Percentiles rank a stretch among this genome's conserved stretches.
These are phyloP conservation scores for Petunia secreta DNA, from an alignment of 257 asterid species.

Conservation along the genomic window DNA sequence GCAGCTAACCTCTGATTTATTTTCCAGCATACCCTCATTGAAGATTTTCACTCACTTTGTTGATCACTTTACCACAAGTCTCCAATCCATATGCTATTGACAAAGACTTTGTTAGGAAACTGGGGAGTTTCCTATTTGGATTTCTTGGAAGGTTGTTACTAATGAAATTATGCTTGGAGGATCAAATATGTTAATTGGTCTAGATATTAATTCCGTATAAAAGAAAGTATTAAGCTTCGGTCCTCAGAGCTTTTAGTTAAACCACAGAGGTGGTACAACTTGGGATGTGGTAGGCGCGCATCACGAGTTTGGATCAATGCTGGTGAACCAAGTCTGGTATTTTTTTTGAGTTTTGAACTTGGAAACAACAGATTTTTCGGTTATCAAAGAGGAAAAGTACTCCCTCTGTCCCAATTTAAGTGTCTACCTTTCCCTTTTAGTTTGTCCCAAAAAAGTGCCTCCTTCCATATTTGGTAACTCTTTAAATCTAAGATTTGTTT, in stretches of 20 bases:
- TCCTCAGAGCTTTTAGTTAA: not conserved
- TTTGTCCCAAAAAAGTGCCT: no score
- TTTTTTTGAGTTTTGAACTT: not conserved
- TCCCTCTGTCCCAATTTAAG: no score
- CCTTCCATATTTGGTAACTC: no score
- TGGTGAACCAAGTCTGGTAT: slow-evolving; percentile 18
- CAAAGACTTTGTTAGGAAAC: not conserved
- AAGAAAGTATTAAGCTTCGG: slow-evolving; percentile 1
- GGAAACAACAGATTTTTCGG: slow-evolving; percentile 3
- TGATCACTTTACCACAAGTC: slow-evolving; percentile 8
- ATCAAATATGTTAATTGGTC: not conserved
- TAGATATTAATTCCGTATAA: not conserved
- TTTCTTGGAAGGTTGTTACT: not conserved
- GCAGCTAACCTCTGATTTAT: not conserved
- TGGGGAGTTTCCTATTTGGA: not conserved
- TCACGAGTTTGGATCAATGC: not conserved
- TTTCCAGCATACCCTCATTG: not conserved
- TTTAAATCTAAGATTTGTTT: no score
- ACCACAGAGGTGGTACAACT: not conserved
- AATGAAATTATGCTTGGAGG: not conserved
- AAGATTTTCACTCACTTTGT: slow-evolving; percentile 8
- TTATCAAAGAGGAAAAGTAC: not conserved
- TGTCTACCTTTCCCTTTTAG: no score
- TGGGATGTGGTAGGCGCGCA: not conserved
- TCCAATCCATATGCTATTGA: slow-evolving; percentile 8